phyloP scores from a whole-genome alignment of 2,329 filamentous ascomycete genomes.

The Penicillium sp. region DNA sequence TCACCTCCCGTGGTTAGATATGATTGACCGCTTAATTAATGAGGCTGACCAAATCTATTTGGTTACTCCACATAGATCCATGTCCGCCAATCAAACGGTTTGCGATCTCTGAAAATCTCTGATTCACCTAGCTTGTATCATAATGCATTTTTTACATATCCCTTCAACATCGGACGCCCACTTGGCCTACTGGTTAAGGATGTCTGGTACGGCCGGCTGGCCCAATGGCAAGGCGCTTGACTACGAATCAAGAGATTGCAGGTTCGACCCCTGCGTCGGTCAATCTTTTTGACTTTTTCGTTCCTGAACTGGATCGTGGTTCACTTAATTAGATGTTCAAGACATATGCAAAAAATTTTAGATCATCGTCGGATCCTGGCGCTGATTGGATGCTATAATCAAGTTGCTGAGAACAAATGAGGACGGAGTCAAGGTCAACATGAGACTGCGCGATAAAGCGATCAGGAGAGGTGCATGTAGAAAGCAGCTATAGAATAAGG shows the following conservation, averaged over 20 bases:
- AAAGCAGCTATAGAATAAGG: too few species aligned
- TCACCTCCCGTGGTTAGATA: not conserved
- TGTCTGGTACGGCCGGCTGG: conserved; percentile 39
- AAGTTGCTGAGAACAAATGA: too few species aligned
- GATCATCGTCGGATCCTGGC: too few species aligned
- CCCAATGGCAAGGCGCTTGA: conserved; percentile 57
- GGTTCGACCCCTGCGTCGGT: conserved; percentile 51
- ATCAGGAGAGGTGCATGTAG: too few species aligned
- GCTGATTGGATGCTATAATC: too few species aligned
- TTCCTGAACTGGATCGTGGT: not conserved
- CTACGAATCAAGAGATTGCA: conserved; percentile 58
- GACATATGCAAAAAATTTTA: too few species aligned
- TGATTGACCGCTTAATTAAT: not conserved
- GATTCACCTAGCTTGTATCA: not conserved
- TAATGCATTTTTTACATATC: not conserved
- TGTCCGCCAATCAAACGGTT: not conserved
- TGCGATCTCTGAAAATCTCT: not conserved
- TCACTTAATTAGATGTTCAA: not conserved
- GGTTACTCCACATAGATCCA: not conserved
- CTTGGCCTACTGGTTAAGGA: not conserved
- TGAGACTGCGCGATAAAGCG: too few species aligned
- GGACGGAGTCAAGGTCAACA: too few species aligned
- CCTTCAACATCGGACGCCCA: not conserved
- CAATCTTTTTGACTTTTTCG: conserved; percentile 29
- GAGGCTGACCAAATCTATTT: not conserved